Evolutionary conservation across 805 yeast species (phyloP), one percentile per base, ranked within the genome.

Genomic region (Sugiyamaella smithiae): DNA sequence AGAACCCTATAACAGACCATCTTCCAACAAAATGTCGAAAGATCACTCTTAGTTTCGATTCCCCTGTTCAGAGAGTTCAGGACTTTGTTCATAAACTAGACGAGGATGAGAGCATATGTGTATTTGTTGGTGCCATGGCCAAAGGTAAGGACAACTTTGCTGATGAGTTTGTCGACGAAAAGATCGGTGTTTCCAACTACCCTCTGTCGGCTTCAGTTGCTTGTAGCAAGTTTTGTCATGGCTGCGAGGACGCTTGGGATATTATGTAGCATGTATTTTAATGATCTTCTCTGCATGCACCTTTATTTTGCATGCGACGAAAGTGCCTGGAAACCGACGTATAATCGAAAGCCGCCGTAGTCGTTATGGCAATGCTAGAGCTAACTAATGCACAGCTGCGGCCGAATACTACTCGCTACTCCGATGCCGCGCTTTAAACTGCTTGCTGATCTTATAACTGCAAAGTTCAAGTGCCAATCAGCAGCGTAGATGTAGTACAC

Each of bases 51-150:
- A 86, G 96, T 4, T 88, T 88, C 58, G 98, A 93, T 65, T 95
- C 98, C 12, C 84, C 85, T 54, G 88, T 91, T 44, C 79, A 80
- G 57, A 78, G 89, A 58, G 96, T 88, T 3, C 95, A 88, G 68
- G 96, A 90, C 63, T 90, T 88, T 65, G 90, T 90, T 33, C 68
- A 67, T 14, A 84, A 84, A 50, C 72, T 93, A 59, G 96, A 82
- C 59, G 82, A 81, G 2, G 95, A 88, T 63, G 97, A 93, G 72
- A 86, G 96, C 64, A 83, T 93, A 59, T 93, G 99, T 76, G 97
- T 93, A 23, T 93, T 93, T 68, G 97, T 93, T 41, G 99, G 99
- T 65, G 96, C 99, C 41, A 93, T 93, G 97, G 99, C 99, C 17
- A 83, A 97, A 68, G 99, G 99, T 63, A 85, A 85, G 66, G 99